Evolutionary conservation across 1,139 yeast genomes (phyloP).

Genomic region (Yamadazyma sp.): DNA sequence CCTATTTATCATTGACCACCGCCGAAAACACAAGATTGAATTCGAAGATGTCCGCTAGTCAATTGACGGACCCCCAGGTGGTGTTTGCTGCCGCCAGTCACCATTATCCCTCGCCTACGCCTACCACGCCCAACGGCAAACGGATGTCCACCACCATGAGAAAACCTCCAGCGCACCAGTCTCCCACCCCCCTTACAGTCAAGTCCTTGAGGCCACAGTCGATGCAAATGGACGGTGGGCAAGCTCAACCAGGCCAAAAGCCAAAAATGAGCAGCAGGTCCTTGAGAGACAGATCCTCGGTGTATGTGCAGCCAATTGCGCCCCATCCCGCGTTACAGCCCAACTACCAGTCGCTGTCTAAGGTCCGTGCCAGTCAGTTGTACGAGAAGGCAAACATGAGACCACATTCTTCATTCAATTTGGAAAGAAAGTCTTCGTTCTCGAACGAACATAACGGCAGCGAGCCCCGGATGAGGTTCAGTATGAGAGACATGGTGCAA

Average conservation of each 20-base stretch:
- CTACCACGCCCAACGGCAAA: conserved; percentile 16
- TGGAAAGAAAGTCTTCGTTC: conserved; percentile 53
- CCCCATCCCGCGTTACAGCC: conserved; percentile 45
- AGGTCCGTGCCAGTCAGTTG: conserved; percentile 46
- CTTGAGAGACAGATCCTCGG: conserved; percentile 30
- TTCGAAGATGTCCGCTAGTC: conserved; percentile 53
- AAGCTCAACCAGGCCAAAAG: background rate
- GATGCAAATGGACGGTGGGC: conserved; percentile 3
- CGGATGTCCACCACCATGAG: conserved; percentile 35
- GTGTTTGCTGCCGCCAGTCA: conserved; percentile 11
- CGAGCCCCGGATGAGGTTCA: conserved; percentile 10
- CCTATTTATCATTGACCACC: conserved; percentile 66
- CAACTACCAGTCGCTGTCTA: conserved; percentile 43
- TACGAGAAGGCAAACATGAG: conserved; percentile 50
- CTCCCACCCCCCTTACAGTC: conserved; percentile 12
- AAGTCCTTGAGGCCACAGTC: conserved; percentile 41
- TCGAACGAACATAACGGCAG: conserved; percentile 32
- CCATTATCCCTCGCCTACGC: conserved; percentile 13
- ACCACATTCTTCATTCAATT: conserved; percentile 39
- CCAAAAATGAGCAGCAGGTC: conserved; percentile 28
- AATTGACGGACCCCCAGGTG: conserved; percentile 23
- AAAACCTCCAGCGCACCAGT: conserved; percentile 21
- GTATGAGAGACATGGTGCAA: conserved; percentile 11
- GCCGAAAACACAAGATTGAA: conserved; percentile 77
- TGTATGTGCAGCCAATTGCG: conserved; percentile 43